phyloP scores from a whole-genome alignment of 1,139 yeast species.

The Suhomyces wounanorum region DNA sequence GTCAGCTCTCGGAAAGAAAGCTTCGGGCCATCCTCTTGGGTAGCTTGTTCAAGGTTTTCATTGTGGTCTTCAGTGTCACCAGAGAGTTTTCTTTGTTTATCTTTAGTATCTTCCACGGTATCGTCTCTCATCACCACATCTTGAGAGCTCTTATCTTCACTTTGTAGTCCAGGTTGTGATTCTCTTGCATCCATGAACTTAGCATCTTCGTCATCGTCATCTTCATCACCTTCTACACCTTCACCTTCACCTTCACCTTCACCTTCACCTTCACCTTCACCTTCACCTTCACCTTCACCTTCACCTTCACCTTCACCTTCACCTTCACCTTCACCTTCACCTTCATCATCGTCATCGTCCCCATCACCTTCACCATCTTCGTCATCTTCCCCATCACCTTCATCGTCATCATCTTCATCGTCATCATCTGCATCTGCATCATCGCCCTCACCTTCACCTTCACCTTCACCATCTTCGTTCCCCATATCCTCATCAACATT shows the following conservation, averaged over 20 bases:
- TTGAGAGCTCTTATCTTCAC: slow-evolving; percentile 9
- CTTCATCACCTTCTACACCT: slow-evolving; percentile 17
- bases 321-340: slow-evolving; percentile 17
- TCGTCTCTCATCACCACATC: slow-evolving; percentile 13
- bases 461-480: slow-evolving; percentile 20
- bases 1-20: slow-evolving; percentile 38
- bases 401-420: slow-evolving; percentile 19
- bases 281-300: slow-evolving; percentile 19
- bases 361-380: slow-evolving; percentile 19
- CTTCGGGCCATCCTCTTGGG: slow-evolving; percentile 11
- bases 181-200: slow-evolving; percentile 13
- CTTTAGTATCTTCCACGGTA: slow-evolving; percentile 15
- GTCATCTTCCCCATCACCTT: slow-evolving; percentile 19
- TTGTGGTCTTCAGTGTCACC: slow-evolving; percentile 18
- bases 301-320: slow-evolving; percentile 16
- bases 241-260: slow-evolving; percentile 15
- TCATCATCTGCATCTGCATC: slow-evolving; percentile 18
- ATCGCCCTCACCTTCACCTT: slow-evolving; percentile 17
- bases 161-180: slow-evolving; percentile 10
- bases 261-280: slow-evolving; percentile 18
- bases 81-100: slow-evolving; percentile 8
- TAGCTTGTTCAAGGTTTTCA: slow-evolving; percentile 9
- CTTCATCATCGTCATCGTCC: slow-evolving; percentile 22
- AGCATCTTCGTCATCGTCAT: slow-evolving; percentile 17
- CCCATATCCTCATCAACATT: slow-evolving; percentile 23